Conservation (phyloP, 139 green algal species). For the Asterochloris sp. region DNA sequence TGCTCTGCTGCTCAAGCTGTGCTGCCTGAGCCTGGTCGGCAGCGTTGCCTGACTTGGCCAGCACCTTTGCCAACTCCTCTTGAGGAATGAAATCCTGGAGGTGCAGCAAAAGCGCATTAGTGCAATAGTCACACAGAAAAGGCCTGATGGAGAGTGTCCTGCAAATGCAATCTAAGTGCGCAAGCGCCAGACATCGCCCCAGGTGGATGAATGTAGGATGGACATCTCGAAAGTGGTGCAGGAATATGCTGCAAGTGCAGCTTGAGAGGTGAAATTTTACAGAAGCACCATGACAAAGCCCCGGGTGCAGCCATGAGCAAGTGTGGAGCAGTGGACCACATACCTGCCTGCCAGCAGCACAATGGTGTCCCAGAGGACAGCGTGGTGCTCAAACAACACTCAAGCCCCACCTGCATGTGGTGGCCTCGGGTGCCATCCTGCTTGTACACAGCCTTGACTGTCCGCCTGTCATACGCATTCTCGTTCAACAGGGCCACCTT, state of each 20-base stretch:
- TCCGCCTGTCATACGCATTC: slow-evolving; percentile 58
- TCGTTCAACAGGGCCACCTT: slow-evolving; percentile 55
- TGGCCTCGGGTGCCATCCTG: slow-evolving; percentile 56
- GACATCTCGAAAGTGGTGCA: too few relatives aligned
- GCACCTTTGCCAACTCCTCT: slow-evolving; percentile 68
- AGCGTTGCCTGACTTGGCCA: slow-evolving; percentile 31
- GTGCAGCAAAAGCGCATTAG: neutral
- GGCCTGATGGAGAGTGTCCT: neutral
- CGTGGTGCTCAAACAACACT: too few relatives aligned
- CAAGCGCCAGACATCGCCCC: too few relatives aligned
- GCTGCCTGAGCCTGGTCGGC: slow-evolving; percentile 23
- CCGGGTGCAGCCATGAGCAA: too few relatives aligned
- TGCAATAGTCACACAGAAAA: too few relatives aligned
- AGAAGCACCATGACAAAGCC: too few relatives aligned
- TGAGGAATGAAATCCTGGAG: slow-evolving; percentile 64
- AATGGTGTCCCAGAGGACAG: too few relatives aligned
- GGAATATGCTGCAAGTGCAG: too few relatives aligned
- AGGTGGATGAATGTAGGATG: too few relatives aligned
- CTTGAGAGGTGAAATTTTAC: too few relatives aligned
- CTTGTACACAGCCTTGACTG: slow-evolving; percentile 52
- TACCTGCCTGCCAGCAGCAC: too few relatives aligned
- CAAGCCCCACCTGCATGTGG: slow-evolving; percentile 49
- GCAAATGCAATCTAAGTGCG: neutral
- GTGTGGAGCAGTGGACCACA: too few relatives aligned
- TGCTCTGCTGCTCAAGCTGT: slow-evolving; percentile 16